These are phyloP conservation scores for Colletotrichum eremochloae DNA, from an alignment of 2,329 filamentous ascomycete species.

Conservation along the genomic window DNA sequence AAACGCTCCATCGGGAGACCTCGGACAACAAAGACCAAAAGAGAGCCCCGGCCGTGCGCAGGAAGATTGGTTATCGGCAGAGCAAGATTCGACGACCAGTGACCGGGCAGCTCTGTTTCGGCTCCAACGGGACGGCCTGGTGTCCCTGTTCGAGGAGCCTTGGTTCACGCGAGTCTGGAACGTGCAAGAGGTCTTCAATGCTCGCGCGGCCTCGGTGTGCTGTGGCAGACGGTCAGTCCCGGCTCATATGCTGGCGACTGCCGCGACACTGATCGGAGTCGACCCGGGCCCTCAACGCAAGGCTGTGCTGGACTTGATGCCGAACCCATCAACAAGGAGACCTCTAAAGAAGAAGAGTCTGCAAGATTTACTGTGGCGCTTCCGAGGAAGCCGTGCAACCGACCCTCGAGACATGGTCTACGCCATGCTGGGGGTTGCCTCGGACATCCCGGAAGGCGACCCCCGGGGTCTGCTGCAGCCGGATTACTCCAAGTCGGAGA, in stretches of 20 bases:
- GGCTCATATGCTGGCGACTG: not conserved
- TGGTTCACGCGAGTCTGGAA: conserved; percentile 32
- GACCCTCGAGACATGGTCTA: conserved; percentile 15
- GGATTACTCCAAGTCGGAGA: conserved; percentile 7
- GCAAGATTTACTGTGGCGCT: not conserved
- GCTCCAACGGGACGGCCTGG: not conserved
- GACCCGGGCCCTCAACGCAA: not conserved
- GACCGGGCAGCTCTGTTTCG: not conserved
- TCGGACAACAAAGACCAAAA: not conserved
- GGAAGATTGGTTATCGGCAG: not conserved
- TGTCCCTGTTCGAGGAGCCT: not conserved
- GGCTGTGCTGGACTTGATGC: conserved; percentile 16
- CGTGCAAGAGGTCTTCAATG: conserved; percentile 13
- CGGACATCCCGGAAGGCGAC: conserved; percentile 1
- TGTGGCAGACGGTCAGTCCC: conserved; percentile 5
- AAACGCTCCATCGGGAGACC: not conserved
- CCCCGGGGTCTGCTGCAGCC: not conserved
- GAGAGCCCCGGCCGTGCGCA: not conserved
- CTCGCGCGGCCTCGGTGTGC: not conserved
- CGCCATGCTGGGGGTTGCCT: conserved; percentile 7
- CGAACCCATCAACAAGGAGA: not conserved
- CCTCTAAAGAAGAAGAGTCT: not conserved
- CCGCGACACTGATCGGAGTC: conserved; percentile 6
- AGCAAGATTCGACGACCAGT: not conserved
- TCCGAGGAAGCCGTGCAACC: not conserved